Base-by-base conservation (phyloP, 192 early-diverging fungal species). In the Coemansia sp. region DNA sequence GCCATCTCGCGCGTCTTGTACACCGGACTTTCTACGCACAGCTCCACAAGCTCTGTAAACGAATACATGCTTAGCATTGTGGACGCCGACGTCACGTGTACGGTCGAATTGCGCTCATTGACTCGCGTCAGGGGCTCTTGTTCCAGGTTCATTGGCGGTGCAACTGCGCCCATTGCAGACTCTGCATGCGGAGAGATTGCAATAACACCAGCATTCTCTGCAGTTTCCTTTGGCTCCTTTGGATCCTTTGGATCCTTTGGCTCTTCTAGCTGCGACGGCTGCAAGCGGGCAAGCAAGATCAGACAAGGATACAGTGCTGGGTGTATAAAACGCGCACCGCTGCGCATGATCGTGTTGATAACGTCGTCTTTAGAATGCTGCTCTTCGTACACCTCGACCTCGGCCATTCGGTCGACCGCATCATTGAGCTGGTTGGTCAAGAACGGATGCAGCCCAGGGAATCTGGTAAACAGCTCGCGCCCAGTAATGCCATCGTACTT, bases 271-370 rank as follows among this genome's bases (percentile, higher is more conserved):
- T 76, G 72, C 55, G 89, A 88, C 14, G 91, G 91, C 66, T 91
- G 90, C 59, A 94, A 73, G 44, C 94, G 81, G 21, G 95, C 90
- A 34, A 98, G 78, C 18, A 98, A 82, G 3, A 93, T 92, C 67
- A 98, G 76, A 45, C 96, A 89, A 18, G 96, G 95, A 83, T 93
- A 98, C 11, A 98, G 82, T 9, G 91, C 89, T 10, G 95, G 94
- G 71, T 95, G 93, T 36, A 96, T 87, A 49, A 85, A 84, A 26
- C 75, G 68, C 15, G 84, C 77, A 23, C 83, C 70, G 35, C 65
- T 74, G 39, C 73, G 68, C 60, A 80, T 52, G 1, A 70, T 68
- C 10, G 60, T 66, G 36, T 36, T 67, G 4, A 66, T 59, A 1
- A 66, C 45, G 26, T 78, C 70, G 16, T 6, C 61, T 0, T 20